These are phyloP conservation scores for Colletotrichum magnum DNA, from an alignment of 2,329 filamentous ascomycete species.

Conservation along the genomic window DNA sequence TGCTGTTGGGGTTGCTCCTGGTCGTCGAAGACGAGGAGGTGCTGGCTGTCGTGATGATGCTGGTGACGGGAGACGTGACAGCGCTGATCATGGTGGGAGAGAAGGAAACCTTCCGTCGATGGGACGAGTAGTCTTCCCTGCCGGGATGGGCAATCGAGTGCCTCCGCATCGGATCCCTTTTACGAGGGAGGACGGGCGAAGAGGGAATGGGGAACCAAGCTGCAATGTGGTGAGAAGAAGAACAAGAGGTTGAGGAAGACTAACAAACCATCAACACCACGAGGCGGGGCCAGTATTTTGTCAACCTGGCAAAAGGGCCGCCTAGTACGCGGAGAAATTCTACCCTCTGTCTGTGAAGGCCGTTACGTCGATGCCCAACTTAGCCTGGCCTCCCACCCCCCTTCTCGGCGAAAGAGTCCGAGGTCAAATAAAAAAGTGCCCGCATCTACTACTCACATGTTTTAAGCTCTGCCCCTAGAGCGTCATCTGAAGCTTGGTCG, in stretches of 20 bases:
- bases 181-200: not conserved
- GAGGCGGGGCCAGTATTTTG: constrained; percentile 11
- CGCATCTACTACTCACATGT: constrained; percentile 20
- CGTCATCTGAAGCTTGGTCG: constrained; percentile 37
- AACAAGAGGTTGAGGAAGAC: not conserved
- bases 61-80: constrained; percentile 25
- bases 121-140: constrained; percentile 32
- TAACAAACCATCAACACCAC: not conserved
- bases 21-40: constrained; percentile 24
- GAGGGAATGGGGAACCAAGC: not conserved
- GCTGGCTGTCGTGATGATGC: constrained; percentile 24
- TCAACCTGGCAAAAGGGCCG: not conserved
- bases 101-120: constrained; percentile 36
- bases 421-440: constrained; percentile 22
- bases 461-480: constrained; percentile 33
- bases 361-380: constrained; percentile 22
- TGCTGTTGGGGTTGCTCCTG: constrained; percentile 11
- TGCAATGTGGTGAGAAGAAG: constrained; percentile 4
- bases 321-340: constrained; percentile 3
- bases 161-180: constrained; percentile 32
- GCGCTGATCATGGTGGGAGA: constrained; percentile 35
- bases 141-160: constrained; percentile 35
- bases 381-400: not conserved
- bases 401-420: constrained; percentile 13
- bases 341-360: constrained; percentile 18